Conservation (phyloP, 2,329 filamentous ascomycete genomes). For the Ophiostoma ulmi region DNA sequence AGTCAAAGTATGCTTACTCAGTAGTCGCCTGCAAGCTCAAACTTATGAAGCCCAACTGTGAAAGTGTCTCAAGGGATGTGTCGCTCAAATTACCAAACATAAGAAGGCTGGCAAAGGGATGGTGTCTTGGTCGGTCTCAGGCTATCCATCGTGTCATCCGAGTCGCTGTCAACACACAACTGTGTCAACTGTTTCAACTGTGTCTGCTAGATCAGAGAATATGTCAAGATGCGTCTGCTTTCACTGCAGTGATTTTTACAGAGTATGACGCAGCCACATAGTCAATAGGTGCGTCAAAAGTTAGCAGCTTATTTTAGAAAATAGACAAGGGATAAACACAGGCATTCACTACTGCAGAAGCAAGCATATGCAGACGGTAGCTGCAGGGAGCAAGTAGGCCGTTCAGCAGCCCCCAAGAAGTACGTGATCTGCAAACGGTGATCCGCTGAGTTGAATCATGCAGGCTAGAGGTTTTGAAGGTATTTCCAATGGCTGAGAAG, state of each 20-base stretch:
- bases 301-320: background rate
- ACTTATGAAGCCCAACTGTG: background rate
- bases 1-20: background rate
- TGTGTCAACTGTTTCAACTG: background rate
- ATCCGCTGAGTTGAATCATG: conserved; percentile 6
- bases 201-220: background rate
- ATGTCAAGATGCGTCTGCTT: too few relatives aligned
- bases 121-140: background rate
- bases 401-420: conserved; percentile 3
- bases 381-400: background rate
- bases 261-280: too few relatives aligned
- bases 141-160: background rate
- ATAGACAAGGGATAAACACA: background rate
- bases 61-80: conserved; percentile 1
- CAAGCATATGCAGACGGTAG: background rate
- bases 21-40: background rate
- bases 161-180: background rate
- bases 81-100: background rate
- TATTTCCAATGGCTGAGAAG: background rate
- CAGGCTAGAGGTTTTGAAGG: background rate
- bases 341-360: background rate
- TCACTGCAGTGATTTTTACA: too few relatives aligned
- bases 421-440: conserved; percentile 12
- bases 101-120: background rate
- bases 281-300: background rate